These are phyloP conservation scores for Rhynchosporium graminicola DNA, from an alignment of 2,329 filamentous ascomycete genomes.

Conservation along the genomic window DNA sequence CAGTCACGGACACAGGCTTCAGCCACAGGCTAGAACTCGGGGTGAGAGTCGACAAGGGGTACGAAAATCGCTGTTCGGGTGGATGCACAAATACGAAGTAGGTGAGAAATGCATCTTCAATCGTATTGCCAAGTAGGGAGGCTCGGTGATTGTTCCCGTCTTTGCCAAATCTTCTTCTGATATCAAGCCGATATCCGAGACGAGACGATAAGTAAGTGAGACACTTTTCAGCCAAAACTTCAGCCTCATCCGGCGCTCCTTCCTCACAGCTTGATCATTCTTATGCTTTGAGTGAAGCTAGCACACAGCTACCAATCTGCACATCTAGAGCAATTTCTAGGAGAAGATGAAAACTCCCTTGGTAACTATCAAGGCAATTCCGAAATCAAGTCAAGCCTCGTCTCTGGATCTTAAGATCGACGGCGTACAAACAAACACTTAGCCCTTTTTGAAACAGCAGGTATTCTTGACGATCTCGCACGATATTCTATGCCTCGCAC, in stretches of 20 bases:
- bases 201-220: neutral
- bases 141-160: neutral
- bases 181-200: slow-evolving; percentile 3
- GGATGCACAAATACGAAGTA: neutral
- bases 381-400: neutral
- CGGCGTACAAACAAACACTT: neutral
- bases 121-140: slow-evolving; percentile 4
- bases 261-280: too few species aligned
- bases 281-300: too few species aligned
- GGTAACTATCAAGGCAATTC: too few species aligned
- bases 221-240: too few species aligned
- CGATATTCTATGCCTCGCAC: neutral
- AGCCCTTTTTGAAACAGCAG: neutral
- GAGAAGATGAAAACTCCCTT: too few species aligned
- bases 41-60: neutral
- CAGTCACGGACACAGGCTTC: neutral
- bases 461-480: neutral
- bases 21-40: neutral
- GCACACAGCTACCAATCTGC: too few species aligned
- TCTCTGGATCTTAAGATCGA: neutral
- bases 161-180: neutral
- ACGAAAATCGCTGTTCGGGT: neutral
- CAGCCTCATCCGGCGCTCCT: too few species aligned
- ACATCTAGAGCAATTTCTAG: too few species aligned
- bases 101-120: neutral